Conservation (phyloP, 176 grass and related monocot genomes). For the maize (Zea mays) region Zm-B73-REFERENCE-NAM-5.0 NC_050096.1:210312501-210313000, state of each 20-base stretch:
- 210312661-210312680: conserved; percentile 60
- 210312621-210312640: conserved; percentile 36
- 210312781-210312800: conserved; percentile 34
- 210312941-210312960: background rate
- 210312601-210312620: background rate
- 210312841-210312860: conserved; percentile 11
- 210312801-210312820: conserved; percentile 26
- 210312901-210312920: conserved; percentile 2
- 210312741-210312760: conserved; percentile 65
- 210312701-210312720: conserved; percentile 65
- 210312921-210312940: conserved; percentile 6
- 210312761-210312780: conserved; percentile 63
- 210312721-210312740: conserved; percentile 53
- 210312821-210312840: conserved; percentile 14
- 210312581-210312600: conserved; percentile 31
- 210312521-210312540: conserved; percentile 62
- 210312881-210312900: conserved; percentile 12
- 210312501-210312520: conserved; percentile 65
- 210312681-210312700: conserved; percentile 68
- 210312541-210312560: conserved; percentile 70
- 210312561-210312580: conserved; percentile 62
- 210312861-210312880: background rate
- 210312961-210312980: conserved; percentile 5
- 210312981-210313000: conserved; percentile 4
- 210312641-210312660: conserved; percentile 78